Conservation (phyloP, 2,329 filamentous ascomycete genomes). For the Cercospora sp. region DNA sequence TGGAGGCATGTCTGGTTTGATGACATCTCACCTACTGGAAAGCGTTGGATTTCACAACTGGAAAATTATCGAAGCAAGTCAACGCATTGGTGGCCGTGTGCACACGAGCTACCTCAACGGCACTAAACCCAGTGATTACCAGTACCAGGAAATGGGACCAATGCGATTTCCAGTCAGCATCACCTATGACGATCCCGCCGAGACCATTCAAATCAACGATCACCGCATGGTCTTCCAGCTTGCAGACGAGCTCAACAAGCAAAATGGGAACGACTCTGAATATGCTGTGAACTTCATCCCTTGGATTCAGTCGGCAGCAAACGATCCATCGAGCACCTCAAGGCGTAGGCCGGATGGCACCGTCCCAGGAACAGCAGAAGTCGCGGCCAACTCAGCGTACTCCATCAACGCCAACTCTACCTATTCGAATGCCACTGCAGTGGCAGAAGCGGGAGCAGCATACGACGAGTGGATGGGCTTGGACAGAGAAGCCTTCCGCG, state of each 20-base stretch:
- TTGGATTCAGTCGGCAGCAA: conserved; percentile 60
- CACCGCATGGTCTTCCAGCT: conserved; percentile 67
- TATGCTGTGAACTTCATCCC: conserved; percentile 62
- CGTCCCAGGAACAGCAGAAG: conserved; percentile 55
- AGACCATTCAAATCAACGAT: conserved; percentile 61
- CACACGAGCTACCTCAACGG: conserved; percentile 64
- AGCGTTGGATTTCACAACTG: conserved; percentile 61
- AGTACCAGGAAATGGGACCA: conserved; percentile 67
- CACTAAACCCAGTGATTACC: conserved; percentile 61
- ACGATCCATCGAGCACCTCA: conserved; percentile 54
- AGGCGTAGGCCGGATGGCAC: conserved; percentile 54
- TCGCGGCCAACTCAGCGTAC: conserved; percentile 45
- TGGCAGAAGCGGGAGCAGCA: conserved; percentile 43
- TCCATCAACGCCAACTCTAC: conserved; percentile 29
- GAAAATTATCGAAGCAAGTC: conserved; percentile 62
- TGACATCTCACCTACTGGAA: conserved; percentile 56
- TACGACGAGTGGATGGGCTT: conserved; percentile 43
- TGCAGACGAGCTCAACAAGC: conserved; percentile 58
- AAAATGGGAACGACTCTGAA: conserved; percentile 55
- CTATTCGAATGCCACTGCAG: conserved; percentile 41
- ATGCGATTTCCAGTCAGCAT: conserved; percentile 63
- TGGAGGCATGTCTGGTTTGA: conserved; percentile 65
- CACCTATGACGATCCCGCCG: conserved; percentile 54
- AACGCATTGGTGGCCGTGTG: conserved; percentile 64
- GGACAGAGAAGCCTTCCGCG: conserved; percentile 34